Base-by-base conservation (phyloP, 371 early-diverging fungal genomes). In the Mortierella sp. region DNA sequence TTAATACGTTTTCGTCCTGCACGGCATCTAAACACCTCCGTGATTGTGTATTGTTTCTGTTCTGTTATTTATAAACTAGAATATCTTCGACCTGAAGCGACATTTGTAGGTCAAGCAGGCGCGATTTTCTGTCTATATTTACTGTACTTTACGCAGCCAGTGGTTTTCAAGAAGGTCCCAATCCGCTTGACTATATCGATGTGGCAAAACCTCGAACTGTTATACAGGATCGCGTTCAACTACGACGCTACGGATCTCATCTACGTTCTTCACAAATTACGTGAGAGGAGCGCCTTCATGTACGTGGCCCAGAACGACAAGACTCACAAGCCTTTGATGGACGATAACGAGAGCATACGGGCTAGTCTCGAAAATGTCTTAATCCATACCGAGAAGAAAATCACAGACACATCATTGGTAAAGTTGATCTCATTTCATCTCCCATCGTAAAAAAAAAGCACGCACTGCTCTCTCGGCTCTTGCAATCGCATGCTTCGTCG, bases 111-210 rank as follows among this genome's bases (percentile, higher is more conserved):
- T 1, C 51, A 50, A 3, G 48, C 42, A 8, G 68, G 55, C 0
- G 62, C 68, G 0, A 30, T 67, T 9, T 73, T 43, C 17, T 37
- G 54, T 15, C 51, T 73, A 3, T 67, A 62, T 21, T 19, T 73
- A 11, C 28, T 66, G 3, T 63, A 67, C 44, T 54, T 50, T 12
- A 73, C 73, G 5, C 73, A 73, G 28, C 68, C 73, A 6, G 24
- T 44, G 1, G 12, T 44, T 11, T 55, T 59, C 48, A 53, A 48
- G 27, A 58, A 54, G 39, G 30, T 46, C 1, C 41, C 68, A 0
- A 67, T 73, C 31, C 59, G 55, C 1, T 27, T 73, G 1, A 63
- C 67, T 3, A 42, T 43, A 6, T 1, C 24, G 0, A 12, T 26
- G 8, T 59, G 59, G 58, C 26, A 46, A 31, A 50, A 26, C 2